Base-by-base conservation (phyloP, 2,329 filamentous ascomycete species). In the Hirsutella rhossiliensis region DNA sequence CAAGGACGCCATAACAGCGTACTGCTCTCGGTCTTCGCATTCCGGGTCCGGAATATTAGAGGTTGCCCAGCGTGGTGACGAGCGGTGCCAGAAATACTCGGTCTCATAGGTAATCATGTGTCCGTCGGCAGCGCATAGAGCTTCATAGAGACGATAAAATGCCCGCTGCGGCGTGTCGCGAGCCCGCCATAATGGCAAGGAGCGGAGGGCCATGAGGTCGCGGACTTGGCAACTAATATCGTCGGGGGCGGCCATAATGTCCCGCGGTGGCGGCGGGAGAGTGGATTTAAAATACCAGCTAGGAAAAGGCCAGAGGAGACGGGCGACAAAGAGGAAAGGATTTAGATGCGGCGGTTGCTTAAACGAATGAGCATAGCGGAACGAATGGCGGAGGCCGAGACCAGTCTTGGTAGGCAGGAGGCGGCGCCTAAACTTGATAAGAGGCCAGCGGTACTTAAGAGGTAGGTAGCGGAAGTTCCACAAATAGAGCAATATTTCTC, bases 101-200 rank as follows among this genome's bases (percentile, higher is more conserved):
- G 50, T 50, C 46, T 56, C 55, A 23, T 54, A 56, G 17, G 50
- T 47, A 11, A 56, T 50, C 19, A 55, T 45, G 8, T 44, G 32
- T 9, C 52, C 55, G 43, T 58, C 49, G 11, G 46, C 47, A 37
- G 52, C 52, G 42, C 53, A 56, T 15, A 56, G 46, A n/a, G 52
- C 53, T 43, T 59, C 55, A 40, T 58, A 57, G 4, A 57, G 45
- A 15, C 54, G 53, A 44, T 54, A 57, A 34, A 58, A 51, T 27
- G 56, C 50, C 20, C 56, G 45, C 34, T 51, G 49, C 13, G 49
- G 47, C 38, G 54, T 58, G 43, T 58, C 55, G 36, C 56, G 55
- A 40, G 45, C 41, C 18, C 45, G 31, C 48, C 47, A 53, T 13
- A 51, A 19, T 3, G 47, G 42, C 43, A 51, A 38, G 18, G 45